These are phyloP conservation scores for Cudoniella acicularis DNA, from an alignment of 495 filamentous ascomycete species.

Conservation along the genomic window DNA sequence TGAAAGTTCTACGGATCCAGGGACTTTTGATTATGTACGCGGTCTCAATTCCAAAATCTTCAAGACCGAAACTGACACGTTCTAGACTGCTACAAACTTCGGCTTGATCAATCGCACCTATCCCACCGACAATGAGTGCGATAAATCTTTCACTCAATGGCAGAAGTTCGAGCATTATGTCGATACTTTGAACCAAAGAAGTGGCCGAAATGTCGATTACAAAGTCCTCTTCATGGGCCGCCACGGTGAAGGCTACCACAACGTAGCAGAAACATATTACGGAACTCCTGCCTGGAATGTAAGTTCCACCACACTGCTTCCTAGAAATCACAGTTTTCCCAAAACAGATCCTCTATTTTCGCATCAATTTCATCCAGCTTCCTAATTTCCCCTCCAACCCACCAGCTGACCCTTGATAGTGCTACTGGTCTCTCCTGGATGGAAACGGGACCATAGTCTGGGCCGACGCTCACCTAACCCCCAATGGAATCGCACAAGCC, in stretches of 20 bases:
- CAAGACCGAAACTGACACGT: background rate
- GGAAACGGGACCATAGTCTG: conserved; percentile 65
- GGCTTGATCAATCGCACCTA: conserved; percentile 63
- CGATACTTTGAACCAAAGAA: conserved; percentile 44
- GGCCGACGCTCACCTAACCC: conserved; percentile 66
- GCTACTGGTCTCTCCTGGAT: conserved; percentile 67
- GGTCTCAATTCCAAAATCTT: too few relatives aligned
- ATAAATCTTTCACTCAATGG: conserved; percentile 54
- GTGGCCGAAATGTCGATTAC: conserved; percentile 50
- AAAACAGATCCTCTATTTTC: too few relatives aligned
- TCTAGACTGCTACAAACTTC: conserved; percentile 58
- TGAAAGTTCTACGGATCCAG: conserved; percentile 54
- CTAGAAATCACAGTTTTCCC: too few relatives aligned
- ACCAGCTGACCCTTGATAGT: conserved; percentile 27
- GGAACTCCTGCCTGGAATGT: conserved; percentile 69
- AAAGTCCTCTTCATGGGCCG: conserved; percentile 67
- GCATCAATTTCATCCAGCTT: background rate
- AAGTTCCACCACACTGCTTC: too few relatives aligned
- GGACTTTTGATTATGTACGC: conserved; percentile 64
- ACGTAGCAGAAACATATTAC: conserved; percentile 59
- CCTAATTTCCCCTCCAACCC: background rate
- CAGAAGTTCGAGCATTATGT: conserved; percentile 60
- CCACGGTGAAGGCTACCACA: conserved; percentile 70
- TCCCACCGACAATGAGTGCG: conserved; percentile 38
- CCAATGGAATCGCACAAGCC: conserved; percentile 58